These are phyloP conservation scores for Trichocladium uniseriatum DNA, from an alignment of 495 filamentous ascomycete genomes.

Conservation along the genomic window DNA sequence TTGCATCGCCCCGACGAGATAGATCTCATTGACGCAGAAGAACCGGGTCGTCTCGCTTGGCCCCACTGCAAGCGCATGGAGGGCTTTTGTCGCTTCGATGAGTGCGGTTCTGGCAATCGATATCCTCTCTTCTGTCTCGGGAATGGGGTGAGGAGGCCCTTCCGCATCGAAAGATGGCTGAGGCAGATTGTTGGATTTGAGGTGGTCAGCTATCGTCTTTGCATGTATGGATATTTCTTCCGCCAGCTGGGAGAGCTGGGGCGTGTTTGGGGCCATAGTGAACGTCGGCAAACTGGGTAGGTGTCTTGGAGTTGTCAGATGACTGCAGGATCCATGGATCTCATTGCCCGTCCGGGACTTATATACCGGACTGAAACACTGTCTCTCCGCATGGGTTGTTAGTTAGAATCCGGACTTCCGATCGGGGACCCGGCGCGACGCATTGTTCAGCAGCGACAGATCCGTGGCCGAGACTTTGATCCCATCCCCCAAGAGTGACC, in stretches of 20 bases:
- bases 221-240: constrained; percentile 6
- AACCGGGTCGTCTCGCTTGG: constrained; percentile 9
- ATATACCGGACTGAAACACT: too few species aligned
- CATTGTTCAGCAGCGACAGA: too few species aligned
- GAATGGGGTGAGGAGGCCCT: constrained; percentile 3
- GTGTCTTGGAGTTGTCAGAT: too few species aligned
- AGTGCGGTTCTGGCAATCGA: constrained; percentile 3
- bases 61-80: constrained; percentile 13
- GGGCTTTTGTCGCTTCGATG: constrained; percentile 13
- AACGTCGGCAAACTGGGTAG: too few species aligned
- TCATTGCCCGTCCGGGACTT: too few species aligned
- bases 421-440: too few species aligned
- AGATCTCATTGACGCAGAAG: constrained; percentile 9
- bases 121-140: neutral
- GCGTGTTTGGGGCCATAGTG: neutral
- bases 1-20: constrained; percentile 12
- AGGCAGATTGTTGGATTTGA: constrained; percentile 5
- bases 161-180: constrained; percentile 12
- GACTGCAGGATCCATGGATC: too few species aligned
- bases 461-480: too few species aligned
- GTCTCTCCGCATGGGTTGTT: too few species aligned
- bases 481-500: too few species aligned
- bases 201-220: neutral
- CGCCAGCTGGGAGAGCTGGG: constrained; percentile 1
- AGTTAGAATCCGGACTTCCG: too few species aligned